phyloP scores from a whole-genome alignment of 2,329 filamentous ascomycete species.

The Diaporthe batatas region DNA sequence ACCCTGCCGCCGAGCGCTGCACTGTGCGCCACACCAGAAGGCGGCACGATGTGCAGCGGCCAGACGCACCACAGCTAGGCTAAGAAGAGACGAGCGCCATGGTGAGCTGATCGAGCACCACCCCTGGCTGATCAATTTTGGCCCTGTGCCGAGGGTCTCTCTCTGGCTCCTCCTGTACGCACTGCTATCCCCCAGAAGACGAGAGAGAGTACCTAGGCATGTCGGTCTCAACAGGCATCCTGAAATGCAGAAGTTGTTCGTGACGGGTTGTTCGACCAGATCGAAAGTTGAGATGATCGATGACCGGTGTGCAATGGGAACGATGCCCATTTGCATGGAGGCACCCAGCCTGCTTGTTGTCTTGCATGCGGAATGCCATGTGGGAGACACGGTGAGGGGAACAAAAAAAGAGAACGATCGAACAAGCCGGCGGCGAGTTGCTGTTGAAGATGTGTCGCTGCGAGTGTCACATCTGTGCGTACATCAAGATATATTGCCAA shows the following conservation, averaged over 20 bases:
- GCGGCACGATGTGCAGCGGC: conserved; percentile 35
- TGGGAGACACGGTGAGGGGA: neutral
- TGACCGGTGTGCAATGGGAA: neutral
- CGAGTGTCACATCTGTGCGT: conserved; percentile 13
- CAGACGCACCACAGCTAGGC: conserved; percentile 37
- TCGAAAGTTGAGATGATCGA: neutral
- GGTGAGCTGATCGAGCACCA: conserved; percentile 39
- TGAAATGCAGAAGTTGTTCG: neutral
- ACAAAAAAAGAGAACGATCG: too few species aligned
- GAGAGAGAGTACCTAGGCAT: neutral
- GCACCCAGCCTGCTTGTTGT: neutral
- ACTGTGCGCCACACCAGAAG: conserved; percentile 34
- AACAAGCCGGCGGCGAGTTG: neutral
- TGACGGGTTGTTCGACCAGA: neutral
- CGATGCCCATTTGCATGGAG: neutral
- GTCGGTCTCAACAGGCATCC: neutral
- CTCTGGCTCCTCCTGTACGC: conserved; percentile 36
- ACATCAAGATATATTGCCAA: conserved; percentile 29
- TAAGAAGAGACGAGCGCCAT: conserved; percentile 29
- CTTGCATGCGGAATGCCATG: neutral
- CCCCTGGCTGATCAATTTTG: conserved; percentile 17
- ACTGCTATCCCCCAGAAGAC: neutral
- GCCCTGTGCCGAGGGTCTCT: conserved; percentile 20
- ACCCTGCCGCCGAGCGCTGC: conserved; percentile 33
- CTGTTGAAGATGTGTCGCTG: conserved; percentile 8